phyloP scores from a whole-genome alignment of 2,329 filamentous ascomycete species.

The Tympanopsis confertula region DNA sequence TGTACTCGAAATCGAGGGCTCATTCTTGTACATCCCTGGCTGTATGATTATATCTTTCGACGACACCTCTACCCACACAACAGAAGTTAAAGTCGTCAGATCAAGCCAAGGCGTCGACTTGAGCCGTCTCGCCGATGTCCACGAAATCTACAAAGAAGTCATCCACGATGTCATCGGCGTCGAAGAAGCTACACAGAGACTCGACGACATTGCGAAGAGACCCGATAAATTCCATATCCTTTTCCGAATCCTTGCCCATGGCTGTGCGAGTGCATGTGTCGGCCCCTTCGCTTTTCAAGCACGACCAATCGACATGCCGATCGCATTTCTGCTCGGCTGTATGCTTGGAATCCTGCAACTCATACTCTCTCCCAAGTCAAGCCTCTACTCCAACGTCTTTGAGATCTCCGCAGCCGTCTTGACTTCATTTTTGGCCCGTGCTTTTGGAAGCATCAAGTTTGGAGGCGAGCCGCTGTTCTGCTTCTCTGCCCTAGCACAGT shows the following conservation, averaged over 20 bases:
- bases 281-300: constrained; percentile 73
- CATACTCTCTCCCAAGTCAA: constrained; percentile 61
- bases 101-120: constrained; percentile 60
- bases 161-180: constrained; percentile 65
- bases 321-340: constrained; percentile 65
- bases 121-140: constrained; percentile 61
- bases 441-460: constrained; percentile 51
- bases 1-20: constrained; percentile 79
- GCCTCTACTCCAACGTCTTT: constrained; percentile 48
- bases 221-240: constrained; percentile 35
- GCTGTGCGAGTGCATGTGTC: constrained; percentile 63
- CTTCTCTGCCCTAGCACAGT: constrained; percentile 61
- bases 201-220: constrained; percentile 40
- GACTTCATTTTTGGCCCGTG: constrained; percentile 59
- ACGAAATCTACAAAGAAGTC: constrained; percentile 73
- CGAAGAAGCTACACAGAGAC: constrained; percentile 52
- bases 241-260: constrained; percentile 56
- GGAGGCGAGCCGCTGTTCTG: constrained; percentile 44
- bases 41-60: constrained; percentile 94
- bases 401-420: constrained; percentile 45
- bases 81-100: constrained; percentile 68
- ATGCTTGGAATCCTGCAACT: constrained; percentile 66
- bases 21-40: constrained; percentile 80
- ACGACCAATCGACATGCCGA: constrained; percentile 65
- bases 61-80: constrained; percentile 60